A percentile compares a stretch with the other conserved stretches of the same genome.
Evolutionary conservation across 2,329 filamentous ascomycete genomes (phyloP).

Genomic region (Talaromyces sp.): DNA sequence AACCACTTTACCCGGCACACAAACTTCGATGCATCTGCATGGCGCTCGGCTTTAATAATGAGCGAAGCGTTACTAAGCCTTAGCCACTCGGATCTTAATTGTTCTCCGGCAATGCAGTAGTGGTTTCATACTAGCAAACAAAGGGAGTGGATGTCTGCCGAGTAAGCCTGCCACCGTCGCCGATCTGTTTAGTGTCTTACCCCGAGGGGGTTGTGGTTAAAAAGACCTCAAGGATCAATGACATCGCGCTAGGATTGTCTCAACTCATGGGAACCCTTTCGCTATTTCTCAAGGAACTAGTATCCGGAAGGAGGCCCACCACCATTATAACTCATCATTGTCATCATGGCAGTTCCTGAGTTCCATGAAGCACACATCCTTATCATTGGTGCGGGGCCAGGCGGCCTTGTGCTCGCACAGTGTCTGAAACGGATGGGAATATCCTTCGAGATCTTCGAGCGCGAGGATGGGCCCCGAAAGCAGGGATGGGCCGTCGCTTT

Average conservation of each 20-base stretch:
- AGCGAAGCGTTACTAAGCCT: neutral
- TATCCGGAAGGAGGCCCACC: neutral
- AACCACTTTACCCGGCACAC: neutral
- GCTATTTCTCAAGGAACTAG: neutral
- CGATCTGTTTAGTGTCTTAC: neutral
- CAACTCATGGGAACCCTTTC: neutral
- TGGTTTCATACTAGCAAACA: neutral
- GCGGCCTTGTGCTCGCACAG: neutral
- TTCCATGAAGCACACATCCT: neutral
- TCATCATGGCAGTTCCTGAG: neutral
- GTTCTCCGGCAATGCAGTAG: neutral
- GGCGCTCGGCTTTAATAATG: neutral
- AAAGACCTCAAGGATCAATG: neutral
- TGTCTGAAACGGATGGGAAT: neutral
- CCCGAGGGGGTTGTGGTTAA: neutral
- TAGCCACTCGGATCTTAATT: neutral
- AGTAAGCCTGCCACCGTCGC: neutral
- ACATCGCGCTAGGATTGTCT: neutral
- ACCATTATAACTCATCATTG: neutral
- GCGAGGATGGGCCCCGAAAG: neutral
- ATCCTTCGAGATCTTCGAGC: neutral
- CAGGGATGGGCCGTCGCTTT: neutral
- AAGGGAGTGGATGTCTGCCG: neutral
- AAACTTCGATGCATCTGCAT: neutral
- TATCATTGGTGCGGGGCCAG: neutral